Base-by-base conservation (phyloP, 2,329 filamentous ascomycete species). In the Lizonia empirigonia region DNA sequence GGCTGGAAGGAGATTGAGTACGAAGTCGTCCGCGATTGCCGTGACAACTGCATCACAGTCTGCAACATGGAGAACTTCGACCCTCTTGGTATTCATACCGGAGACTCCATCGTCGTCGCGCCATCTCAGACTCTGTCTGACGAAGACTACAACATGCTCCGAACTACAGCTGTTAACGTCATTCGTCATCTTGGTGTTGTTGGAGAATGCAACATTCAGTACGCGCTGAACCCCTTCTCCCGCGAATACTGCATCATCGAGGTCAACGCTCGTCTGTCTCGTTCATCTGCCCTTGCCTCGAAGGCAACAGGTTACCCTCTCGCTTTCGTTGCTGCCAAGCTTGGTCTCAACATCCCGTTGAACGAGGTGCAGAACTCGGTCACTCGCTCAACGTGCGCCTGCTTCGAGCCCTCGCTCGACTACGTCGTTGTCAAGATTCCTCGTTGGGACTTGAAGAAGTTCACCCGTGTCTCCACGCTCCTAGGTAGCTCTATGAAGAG, bases 51-150 rank as follows among this genome's bases (percentile, higher is more conserved):
- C 74, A 97, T 99, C 72, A 99, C 94, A 6, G 94, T 99, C 56
- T 99, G 94, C 76, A 99, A 99, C 80, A 97, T 99, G 94, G 94
- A 99, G 79, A 99, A 99, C 78, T 99, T 99, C 69, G 94, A 99
- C 74, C 94, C 94, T 47, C 86, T 99, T 1, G 94, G 94, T 67
- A 97, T 97, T 58, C 94, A 97, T 71, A 99, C 94, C 2, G 94
- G 94, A 74, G 94, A 99, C 72, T 97, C 93, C 10, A 97, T 99
- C 61, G 94, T 99, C 44, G 94, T 99, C 37, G 94, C 94, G 7
- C 94, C 94, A 32, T 97, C 93, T 3, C 94, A 97, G 76, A 99
- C 94, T 0, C 81, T 99, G 16, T 96, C 91, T 2, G 93, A 99
- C 55, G 91, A 97, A 72, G 94, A 99, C 75, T 99, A 97, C 81